phyloP scores from a whole-genome alignment of 2,329 filamentous ascomycete species.

The Colletotrichum sublineola region DNA sequence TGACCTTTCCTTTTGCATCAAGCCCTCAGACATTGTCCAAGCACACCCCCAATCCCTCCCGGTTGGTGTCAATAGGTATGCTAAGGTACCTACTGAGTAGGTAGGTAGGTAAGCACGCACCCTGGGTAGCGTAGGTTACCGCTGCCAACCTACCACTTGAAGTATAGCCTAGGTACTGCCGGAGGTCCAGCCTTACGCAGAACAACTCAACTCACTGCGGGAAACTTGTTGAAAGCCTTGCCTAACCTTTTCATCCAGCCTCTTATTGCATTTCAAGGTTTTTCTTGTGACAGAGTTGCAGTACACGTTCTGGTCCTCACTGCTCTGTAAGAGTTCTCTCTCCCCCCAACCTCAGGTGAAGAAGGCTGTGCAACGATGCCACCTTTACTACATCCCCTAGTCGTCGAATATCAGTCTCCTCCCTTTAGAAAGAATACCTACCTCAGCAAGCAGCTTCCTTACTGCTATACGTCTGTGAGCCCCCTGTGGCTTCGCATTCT shows the following conservation, averaged over 20 bases:
- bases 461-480: neutral
- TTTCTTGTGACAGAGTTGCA: neutral
- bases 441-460: neutral
- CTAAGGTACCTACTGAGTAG: neutral
- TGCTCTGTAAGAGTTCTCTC: neutral
- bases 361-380: slow-evolving; percentile 1
- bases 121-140: neutral
- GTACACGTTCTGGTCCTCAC: neutral
- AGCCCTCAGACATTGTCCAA: slow-evolving; percentile 23
- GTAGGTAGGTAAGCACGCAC: neutral
- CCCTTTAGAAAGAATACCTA: neutral
- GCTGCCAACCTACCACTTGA: neutral
- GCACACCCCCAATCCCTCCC: slow-evolving; percentile 5
- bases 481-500: neutral
- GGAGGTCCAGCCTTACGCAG: neutral
- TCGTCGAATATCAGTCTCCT: neutral
- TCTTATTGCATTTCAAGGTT: neutral
- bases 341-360: slow-evolving; percentile 12
- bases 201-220: neutral
- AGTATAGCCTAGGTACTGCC: too few species aligned
- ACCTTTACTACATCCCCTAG: neutral
- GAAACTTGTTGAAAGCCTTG: neutral
- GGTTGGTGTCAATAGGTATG: neutral
- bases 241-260: neutral
- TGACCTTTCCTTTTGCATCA: slow-evolving; percentile 12